phyloP scores from a whole-genome alignment of 129 eudicot genomes.

The Flaveria bidentis region DNA sequence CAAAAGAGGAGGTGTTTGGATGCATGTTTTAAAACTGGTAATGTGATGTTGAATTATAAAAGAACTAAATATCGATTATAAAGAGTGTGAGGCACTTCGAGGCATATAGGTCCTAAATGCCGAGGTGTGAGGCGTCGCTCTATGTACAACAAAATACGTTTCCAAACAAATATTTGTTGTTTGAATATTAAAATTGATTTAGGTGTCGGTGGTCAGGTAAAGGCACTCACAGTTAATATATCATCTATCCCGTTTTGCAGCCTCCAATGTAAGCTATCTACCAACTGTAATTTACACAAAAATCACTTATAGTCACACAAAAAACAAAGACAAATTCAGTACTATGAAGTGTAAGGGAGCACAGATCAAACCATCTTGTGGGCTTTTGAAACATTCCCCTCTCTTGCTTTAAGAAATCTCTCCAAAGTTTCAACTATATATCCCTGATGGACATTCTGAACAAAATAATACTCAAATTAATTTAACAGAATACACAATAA shows the following conservation, averaged over 20 bases:
- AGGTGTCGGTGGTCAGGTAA: not conserved
- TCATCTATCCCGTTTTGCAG: constrained; percentile 69
- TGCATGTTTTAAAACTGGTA: not conserved
- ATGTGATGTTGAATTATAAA: not conserved
- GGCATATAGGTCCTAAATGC: not conserved
- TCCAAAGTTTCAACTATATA: constrained; percentile 52
- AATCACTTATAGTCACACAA: constrained; percentile 10
- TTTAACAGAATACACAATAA: not conserved
- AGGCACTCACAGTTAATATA: constrained; percentile 60
- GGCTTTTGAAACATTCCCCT: constrained; percentile 63
- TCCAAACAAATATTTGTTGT: constrained; percentile 1
- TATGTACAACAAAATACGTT: not conserved
- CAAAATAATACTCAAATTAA: not conserved
- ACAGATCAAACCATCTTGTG: constrained; percentile 55
- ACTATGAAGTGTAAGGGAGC: not conserved
- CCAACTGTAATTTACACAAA: constrained; percentile 53
- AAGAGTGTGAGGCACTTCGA: not conserved
- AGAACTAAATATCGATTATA: not conserved
- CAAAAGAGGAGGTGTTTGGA: not conserved
- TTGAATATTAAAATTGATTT: not conserved
- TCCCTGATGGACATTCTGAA: constrained; percentile 81
- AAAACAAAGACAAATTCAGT: not conserved
- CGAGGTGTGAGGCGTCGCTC: not conserved
- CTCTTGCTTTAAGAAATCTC: constrained; percentile 78
- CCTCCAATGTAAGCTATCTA: constrained; percentile 74